Base-by-base conservation (phyloP, 2,329 filamentous ascomycete species). In the Lecanicillium sp. region DNA sequence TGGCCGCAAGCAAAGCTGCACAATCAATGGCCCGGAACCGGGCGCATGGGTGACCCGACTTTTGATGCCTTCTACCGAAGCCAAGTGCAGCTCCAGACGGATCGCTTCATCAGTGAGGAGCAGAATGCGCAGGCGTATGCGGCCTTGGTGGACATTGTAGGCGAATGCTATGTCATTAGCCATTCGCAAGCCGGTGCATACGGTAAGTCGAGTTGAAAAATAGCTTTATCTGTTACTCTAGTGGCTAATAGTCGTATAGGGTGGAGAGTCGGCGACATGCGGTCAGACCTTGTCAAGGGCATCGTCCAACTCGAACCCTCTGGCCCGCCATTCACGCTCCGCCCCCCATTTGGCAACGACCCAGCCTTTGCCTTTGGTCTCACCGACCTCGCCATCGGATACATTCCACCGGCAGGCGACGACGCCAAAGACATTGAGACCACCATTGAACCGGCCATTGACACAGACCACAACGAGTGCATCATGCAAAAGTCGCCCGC, bases 11-110 rank as follows among this genome's bases (percentile, higher is more conserved):
- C 56, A 17, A 46, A 46, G 35, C 41, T 57, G 17, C 56, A 59
- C 41, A 56, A 56, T 1, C 56, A 59, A 37, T 59, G 55, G 54
- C 56, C 56, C 9, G 56, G 56, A 18, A 51, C 49, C 8, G 54
- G 53, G 3, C 46, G 49, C 28, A 43, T 45, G 9, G 66, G 68
- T 8, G 69, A 74, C 44, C 45, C 61, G 2, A 53, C 55, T 9
- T 74, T 74, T 45, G 69, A 73, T 48, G 54, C 58, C 4, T 71
- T 71, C 48, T 68, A 67, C 31, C 36, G 40, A n/a, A 48, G 46
- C 37, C 46, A 48, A 38, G 31, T 48, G 25, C 46, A 44, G 30
- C 34, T 46, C 11, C 46, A 46, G 14, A 46, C 27, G 4, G 42
- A 48, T 28, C 46, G 46, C 33, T 48, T 48, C 32, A 34, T 48